Percentiles rank a stretch among this genome's conserved stretches.
phyloP scores from a whole-genome alignment of 2,329 filamentous ascomycete genomes.

The Colletotrichum zoysiae region DNA sequence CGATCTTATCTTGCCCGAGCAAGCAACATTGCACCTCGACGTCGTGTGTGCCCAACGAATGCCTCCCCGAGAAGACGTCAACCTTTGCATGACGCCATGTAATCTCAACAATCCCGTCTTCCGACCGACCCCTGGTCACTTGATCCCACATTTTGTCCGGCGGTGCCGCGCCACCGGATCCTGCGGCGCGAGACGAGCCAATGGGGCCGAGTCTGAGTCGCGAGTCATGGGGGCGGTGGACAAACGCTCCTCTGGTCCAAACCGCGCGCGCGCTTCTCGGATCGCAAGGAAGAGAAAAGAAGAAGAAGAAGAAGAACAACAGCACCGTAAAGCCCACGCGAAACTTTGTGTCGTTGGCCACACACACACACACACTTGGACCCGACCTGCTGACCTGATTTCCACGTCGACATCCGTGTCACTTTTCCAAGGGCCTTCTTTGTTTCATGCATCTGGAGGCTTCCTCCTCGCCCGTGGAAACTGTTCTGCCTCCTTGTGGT shows the following conservation, averaged over 20 bases:
- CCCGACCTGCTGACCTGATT: no score
- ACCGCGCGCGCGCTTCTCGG: neutral
- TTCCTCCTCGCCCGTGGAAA: neutral
- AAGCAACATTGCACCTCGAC: neutral
- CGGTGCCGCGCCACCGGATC: constrained; percentile 20
- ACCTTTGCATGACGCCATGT: no score
- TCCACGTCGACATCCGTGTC: no score
- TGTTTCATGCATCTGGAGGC: constrained; percentile 10
- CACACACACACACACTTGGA: no score
- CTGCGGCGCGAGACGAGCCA: constrained; percentile 19
- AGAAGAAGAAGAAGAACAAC: no score
- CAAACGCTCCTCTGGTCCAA: neutral
- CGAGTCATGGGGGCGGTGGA: constrained; percentile 30
- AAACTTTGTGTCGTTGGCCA: neutral
- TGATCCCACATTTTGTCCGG: no score
- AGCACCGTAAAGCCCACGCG: neutral
- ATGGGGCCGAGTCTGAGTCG: neutral
- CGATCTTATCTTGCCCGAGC: no score
- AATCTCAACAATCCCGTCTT: neutral
- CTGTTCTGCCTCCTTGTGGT: no score
- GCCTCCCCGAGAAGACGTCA: neutral
- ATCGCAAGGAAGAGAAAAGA: neutral
- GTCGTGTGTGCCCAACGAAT: neutral
- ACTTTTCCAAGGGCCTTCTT: no score
- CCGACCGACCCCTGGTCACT: neutral